Evolutionary conservation across 108 stramenopile genomes (phyloP).

Genomic region (Epithemia pelagica): DNA sequence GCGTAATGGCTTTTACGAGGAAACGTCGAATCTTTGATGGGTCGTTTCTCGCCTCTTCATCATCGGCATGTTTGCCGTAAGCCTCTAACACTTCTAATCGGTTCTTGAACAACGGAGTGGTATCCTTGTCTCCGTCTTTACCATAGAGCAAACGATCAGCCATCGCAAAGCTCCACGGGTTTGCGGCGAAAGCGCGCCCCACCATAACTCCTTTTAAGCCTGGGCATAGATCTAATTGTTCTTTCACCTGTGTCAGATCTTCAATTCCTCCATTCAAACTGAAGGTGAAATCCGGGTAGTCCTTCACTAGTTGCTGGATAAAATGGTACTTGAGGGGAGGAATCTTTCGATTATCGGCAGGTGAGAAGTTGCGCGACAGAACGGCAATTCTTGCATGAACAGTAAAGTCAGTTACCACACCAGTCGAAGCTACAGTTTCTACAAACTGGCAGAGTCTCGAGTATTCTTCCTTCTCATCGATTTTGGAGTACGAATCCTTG

Average conservation of each 20-base stretch:
- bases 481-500: constrained; percentile 34
- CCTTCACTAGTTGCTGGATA: constrained; percentile 64
- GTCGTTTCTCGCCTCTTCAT: constrained; percentile 49
- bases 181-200: constrained; percentile 63
- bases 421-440: constrained; percentile 65
- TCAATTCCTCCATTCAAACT: constrained; percentile 86
- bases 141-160: constrained; percentile 62
- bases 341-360: constrained; percentile 93
- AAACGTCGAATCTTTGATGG: constrained; percentile 63
- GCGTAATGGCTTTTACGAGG: constrained; percentile 64
- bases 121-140: constrained; percentile 4
- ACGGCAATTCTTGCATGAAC: constrained; percentile 97
- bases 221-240: constrained; percentile 49
- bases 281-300: constrained; percentile 78
- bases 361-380: constrained; percentile 80
- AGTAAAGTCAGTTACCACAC: constrained; percentile 86
- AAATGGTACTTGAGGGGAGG: constrained; percentile 87
- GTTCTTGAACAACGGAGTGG: constrained; percentile 29
- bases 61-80: constrained; percentile 71
- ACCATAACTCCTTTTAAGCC: constrained; percentile 77
- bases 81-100: constrained; percentile 61
- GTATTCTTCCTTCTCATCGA: constrained; percentile 84
- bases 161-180: constrained; percentile 86
- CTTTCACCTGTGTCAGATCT: constrained; percentile 52
- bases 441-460: constrained; percentile 74